These are phyloP conservation scores for Wickerhamomyces chaumierensis DNA, from an alignment of 805 yeast species.

Conservation along the genomic window DNA sequence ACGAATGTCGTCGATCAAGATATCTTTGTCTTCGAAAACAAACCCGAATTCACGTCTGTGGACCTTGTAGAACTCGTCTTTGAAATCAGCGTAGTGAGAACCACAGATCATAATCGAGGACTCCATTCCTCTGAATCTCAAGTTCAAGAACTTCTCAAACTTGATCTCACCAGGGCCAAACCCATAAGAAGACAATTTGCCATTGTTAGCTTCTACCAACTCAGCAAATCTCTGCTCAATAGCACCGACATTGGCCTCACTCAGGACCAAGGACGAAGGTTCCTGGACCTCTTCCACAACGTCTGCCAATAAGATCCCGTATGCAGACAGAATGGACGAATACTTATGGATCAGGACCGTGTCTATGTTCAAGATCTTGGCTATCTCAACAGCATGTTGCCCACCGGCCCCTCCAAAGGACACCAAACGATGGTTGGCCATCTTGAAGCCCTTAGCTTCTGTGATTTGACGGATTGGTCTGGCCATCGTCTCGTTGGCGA, in stretches of 20 bases:
- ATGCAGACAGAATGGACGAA: conserved; percentile 78
- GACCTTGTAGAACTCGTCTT: conserved; percentile 34
- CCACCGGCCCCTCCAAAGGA: conserved; percentile 95
- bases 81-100: conserved; percentile 22
- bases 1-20: conserved; percentile 63
- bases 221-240: conserved; percentile 34
- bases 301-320: conserved; percentile 82
- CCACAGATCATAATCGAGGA: conserved; percentile 64
- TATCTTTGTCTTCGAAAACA: conserved; percentile 40
- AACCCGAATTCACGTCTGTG: conserved; percentile 73
- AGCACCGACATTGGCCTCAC: conserved; percentile 17
- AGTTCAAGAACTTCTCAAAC: conserved; percentile 58
- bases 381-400: conserved; percentile 75
- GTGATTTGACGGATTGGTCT: conserved; percentile 78
- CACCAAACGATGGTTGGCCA: conserved; percentile 58
- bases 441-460: conserved; percentile 70
- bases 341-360: conserved; percentile 68
- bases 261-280: conserved; percentile 44
- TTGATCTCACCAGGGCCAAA: conserved; percentile 31
- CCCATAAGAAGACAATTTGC: conserved; percentile 40
- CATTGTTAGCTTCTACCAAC: conserved; percentile 31
- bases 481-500: conserved; percentile 86
- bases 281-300: conserved; percentile 72
- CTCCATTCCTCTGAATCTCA: conserved; percentile 85
- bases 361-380: conserved; percentile 55